These are phyloP conservation scores for Aspergillus sergii DNA, from an alignment of 2,329 filamentous ascomycete species.

Conservation along the genomic window DNA sequence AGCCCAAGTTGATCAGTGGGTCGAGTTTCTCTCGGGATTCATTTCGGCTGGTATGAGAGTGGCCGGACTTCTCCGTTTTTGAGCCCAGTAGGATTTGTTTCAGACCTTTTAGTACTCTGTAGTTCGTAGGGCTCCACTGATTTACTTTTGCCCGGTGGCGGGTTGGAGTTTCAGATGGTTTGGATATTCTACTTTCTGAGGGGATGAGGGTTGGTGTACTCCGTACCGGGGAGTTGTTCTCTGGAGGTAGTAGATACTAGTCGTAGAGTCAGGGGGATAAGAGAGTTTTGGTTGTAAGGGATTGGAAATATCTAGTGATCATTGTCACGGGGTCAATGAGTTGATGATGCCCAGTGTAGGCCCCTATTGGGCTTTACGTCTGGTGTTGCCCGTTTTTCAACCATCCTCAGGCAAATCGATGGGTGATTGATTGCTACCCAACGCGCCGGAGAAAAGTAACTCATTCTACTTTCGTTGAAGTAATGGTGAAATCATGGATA, in stretches of 20 bases:
- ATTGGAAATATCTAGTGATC: neutral
- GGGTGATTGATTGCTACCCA: neutral
- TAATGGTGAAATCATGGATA: conserved; percentile 4
- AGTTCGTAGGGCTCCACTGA: neutral
- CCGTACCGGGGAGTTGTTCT: neutral
- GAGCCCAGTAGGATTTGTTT: neutral
- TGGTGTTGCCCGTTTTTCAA: neutral
- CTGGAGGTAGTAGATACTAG: no score
- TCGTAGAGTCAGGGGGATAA: neutral
- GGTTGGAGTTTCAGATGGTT: neutral
- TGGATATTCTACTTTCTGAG: neutral
- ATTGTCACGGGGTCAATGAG: neutral
- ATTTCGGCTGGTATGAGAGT: neutral
- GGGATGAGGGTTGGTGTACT: neutral
- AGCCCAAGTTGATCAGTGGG: neutral
- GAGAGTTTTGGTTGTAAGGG: neutral
- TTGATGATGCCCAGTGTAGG: neutral
- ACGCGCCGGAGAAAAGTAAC: neutral
- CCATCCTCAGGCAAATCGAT: neutral
- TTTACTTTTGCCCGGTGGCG: conserved; percentile 2
- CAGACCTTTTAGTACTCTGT: neutral
- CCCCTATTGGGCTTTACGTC: neutral
- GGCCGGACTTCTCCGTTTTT: neutral
- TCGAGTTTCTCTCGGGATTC: neutral
- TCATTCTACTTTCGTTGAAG: neutral